Base-by-base conservation (phyloP, 2,329 filamentous ascomycete species). In the Epichloe coenophiala region DNA sequence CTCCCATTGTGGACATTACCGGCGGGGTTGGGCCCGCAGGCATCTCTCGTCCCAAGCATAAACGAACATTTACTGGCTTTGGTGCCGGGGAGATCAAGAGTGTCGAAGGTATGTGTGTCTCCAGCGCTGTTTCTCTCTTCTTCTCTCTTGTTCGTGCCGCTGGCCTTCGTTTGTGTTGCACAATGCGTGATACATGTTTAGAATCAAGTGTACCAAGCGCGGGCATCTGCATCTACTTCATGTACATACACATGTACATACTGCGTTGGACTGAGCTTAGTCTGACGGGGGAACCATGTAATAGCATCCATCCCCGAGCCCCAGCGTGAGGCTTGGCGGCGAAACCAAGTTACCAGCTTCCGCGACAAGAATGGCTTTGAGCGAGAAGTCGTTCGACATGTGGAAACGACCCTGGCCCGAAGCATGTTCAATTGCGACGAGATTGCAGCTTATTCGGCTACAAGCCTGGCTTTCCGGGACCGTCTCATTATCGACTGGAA, bases 341-440 rank as follows among this genome's bases (percentile, higher is more conserved):
- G 74, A 59, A 73, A 77, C 63, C 70, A 77, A 56, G 79, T 79
- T 49, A 71, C 77, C 58, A 81, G 79, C 53, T 96, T 96, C 71
- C 77, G 74, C 55, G 81, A 77, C 59, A 82, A 88, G 65, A 88
- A 95, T 17, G 85, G 88, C 52, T 96, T 97, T 63, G 75, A 93
- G 74, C 81, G 74, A 65, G 90, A 95, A 64, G 78, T 94, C 51
- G 88, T 98, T 56, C 84, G 84, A 57, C 93, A 98, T 73, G 87
- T 98, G 62, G 93, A 98, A 71, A 97, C 93, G 3, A 95, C 90
- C 3, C 77, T 98, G 54, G 93, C 93, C 55, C 87, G 93, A 54
- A 96, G 90, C 63, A 80, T 98, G 67, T 97, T 91, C 79, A 98
- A 98, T 70, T 98, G 93, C 70, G 90, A 98, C 73, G 93, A 98